Percentiles rank a stretch among this genome's conserved stretches.
phyloP scores from a whole-genome alignment of 257 asterid species.

The Capsicum rhomboideum region DNA sequence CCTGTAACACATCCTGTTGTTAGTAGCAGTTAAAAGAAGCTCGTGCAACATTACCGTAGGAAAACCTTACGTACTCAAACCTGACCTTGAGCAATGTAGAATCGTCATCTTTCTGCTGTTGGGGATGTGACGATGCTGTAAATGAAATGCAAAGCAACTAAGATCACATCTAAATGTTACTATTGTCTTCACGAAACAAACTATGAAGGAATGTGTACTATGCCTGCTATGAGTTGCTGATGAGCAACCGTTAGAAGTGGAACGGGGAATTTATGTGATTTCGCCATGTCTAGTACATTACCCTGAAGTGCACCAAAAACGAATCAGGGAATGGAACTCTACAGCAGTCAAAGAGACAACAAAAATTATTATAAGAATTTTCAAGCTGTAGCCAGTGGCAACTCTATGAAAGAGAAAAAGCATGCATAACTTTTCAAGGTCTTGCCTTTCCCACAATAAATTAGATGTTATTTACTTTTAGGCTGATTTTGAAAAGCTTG shows the following conservation, averaged over 20 bases:
- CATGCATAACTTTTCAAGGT: not conserved
- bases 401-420: not conserved
- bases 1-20: slow-evolving; percentile 35
- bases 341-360: not conserved
- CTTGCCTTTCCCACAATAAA: not conserved
- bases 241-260: slow-evolving; percentile 79
- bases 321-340: not conserved
- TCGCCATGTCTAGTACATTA: slow-evolving; percentile 60
- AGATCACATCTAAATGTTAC: slow-evolving; percentile 1
- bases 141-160: not conserved
- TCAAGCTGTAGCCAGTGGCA: not conserved
- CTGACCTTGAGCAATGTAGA: slow-evolving; percentile 52
- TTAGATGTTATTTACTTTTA: not conserved
- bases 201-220: not conserved
- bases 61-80: slow-evolving; percentile 2
- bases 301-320: slow-evolving; percentile 42
- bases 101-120: slow-evolving; percentile 31
- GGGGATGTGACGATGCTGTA: slow-evolving; percentile 53
- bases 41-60: not conserved
- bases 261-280: slow-evolving; percentile 58
- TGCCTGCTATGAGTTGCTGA: slow-evolving; percentile 97
- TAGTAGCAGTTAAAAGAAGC: slow-evolving; percentile 7
- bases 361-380: not conserved
- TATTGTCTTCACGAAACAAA: not conserved
- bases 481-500: not conserved